A percentile compares a stretch with the other conserved stretches of the same genome.
Conservation (phyloP, 805 yeast genomes). For the Kuraishia piskuri region DNA sequence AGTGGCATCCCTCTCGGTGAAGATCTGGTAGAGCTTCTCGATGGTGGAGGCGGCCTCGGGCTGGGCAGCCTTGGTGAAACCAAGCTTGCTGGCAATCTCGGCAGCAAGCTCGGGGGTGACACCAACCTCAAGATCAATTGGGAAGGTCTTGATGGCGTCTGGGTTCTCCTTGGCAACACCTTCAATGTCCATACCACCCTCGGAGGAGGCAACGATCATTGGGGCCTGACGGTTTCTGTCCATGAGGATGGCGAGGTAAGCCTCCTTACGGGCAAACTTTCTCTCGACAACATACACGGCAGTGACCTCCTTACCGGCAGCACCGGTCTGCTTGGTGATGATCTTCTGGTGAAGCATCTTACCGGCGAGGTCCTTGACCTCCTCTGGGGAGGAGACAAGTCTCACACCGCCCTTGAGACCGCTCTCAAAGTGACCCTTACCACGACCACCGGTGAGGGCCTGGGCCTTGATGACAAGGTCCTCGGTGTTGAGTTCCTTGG, state of each 20-base stretch:
- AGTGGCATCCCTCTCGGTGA: slow-evolving; percentile 88
- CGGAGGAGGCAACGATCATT: slow-evolving; percentile 88
- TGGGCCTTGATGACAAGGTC: slow-evolving; percentile 96
- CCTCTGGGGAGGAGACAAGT: slow-evolving; percentile 75
- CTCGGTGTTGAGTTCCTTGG: slow-evolving; percentile 64
- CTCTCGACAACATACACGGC: slow-evolving; percentile 95
- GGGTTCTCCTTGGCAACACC: slow-evolving; percentile 94
- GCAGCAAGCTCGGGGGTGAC: slow-evolving; percentile 70
- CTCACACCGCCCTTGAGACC: slow-evolving; percentile 97
- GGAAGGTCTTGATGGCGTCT: slow-evolving; percentile 81
- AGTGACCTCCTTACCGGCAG: slow-evolving; percentile 93
- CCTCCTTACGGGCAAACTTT: slow-evolving; percentile 89
- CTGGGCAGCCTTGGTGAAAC: slow-evolving; percentile 69
- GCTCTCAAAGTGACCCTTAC: slow-evolving; percentile 95
- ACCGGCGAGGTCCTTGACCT: slow-evolving; percentile 77
- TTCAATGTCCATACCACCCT: slow-evolving; percentile 99
- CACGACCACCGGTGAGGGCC: slow-evolving; percentile 99
- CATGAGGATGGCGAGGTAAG: slow-evolving; percentile 88
- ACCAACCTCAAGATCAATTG: slow-evolving; percentile 69
- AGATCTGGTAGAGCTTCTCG: slow-evolving; percentile 81
- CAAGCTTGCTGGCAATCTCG: slow-evolving; percentile 71
- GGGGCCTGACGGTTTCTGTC: slow-evolving; percentile 90
- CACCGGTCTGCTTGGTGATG: slow-evolving; percentile 97
- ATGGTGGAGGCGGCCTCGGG: slow-evolving; percentile 85
- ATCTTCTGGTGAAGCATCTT: slow-evolving; percentile 90